phyloP scores from a whole-genome alignment of 1,284 basidiomycete genomes.

The Pseudomicrostroma phylloplanum region DNA sequence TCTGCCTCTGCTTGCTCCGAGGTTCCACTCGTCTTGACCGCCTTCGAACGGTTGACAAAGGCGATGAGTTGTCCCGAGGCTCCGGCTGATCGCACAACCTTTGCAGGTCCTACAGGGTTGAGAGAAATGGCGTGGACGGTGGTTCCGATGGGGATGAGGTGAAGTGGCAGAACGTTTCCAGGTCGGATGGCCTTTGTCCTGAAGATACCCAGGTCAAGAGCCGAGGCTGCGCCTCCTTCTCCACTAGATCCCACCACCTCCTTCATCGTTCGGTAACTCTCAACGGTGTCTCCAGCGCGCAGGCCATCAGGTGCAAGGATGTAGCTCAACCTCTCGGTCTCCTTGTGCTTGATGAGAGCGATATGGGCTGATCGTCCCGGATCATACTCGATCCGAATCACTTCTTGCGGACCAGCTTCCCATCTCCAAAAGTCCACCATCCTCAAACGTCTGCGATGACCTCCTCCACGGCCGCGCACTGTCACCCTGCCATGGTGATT shows the following conservation, averaged over 20 bases:
- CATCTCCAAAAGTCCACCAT: constrained; percentile 73
- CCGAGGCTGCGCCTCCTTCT: constrained; percentile 7
- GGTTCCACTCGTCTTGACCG: not conserved
- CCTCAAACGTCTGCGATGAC: constrained; percentile 79
- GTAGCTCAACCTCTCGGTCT: constrained; percentile 64
- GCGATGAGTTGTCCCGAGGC: constrained; percentile 67
- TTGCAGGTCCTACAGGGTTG: constrained; percentile 67
- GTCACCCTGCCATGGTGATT: constrained; percentile 76
- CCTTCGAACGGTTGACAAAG: constrained; percentile 19
- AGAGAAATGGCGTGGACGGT: constrained; percentile 81
- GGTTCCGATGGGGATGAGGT: constrained; percentile 85
- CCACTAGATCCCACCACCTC: constrained; percentile 36
- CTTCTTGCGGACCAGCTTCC: constrained; percentile 73
- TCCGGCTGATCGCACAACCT: constrained; percentile 83
- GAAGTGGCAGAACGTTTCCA: constrained; percentile 86
- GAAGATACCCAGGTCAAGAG: constrained; percentile 75
- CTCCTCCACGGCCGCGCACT: constrained; percentile 82
- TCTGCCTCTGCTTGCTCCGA: not conserved
- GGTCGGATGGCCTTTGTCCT: constrained; percentile 78
- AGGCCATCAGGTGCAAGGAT: constrained; percentile 87
- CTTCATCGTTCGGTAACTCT: constrained; percentile 64
- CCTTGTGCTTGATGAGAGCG: constrained; percentile 66
- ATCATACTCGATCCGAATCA: constrained; percentile 93
- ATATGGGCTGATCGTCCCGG: constrained; percentile 90
- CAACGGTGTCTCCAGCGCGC: constrained; percentile 77